Evolutionary conservation across 2,329 filamentous ascomycete species (phyloP), one percentile per base, ranked within the genome.

Genomic region (Zymoseptoria crescenta): DNA sequence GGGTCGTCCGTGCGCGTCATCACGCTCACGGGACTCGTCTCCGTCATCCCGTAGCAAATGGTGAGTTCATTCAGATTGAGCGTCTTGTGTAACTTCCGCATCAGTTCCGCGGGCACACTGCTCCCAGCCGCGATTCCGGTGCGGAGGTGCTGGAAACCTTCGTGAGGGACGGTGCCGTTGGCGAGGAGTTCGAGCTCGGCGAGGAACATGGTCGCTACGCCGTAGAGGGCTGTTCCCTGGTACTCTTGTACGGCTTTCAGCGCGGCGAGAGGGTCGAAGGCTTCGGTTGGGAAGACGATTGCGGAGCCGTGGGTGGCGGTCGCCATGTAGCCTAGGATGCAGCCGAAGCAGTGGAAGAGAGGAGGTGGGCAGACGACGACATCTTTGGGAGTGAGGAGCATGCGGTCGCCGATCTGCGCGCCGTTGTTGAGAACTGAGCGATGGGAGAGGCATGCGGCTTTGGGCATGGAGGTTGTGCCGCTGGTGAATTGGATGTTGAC

Each of bases 401-500:
- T 96, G 50, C 92, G 83, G 67, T 87, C 78, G 0, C 89, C 94
- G 65, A 97, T 95, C 57, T 91, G 84, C 28, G 82, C 80, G 30
- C 92, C 94, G 71, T 97, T 97, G 75, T 97, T 99, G 62, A 99
- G 80, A 64, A 97, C 93, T n/a, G 83, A 87, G 2, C 81, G 82
- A 75, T 97, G 93, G 0, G 84, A 87, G 30, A 99, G 81, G 77
- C 91, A 95, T 1, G 93, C 93, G 0, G 94, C 94, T 76, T 97
- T 97, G 1, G 70, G 93, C 69, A 83, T 80, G 0, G 89, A 89
- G 0, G 94, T 97, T 0, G 94, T 97, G n/a, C 93, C 94, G 0
- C 88, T 93, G 0, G 94, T 99, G 77, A 97, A 97, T 73, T 97
- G 93, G 64, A 97, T 96, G 71, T 96, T 97, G 65, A 95, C 87